A percentile compares a stretch with the other conserved stretches of the same genome.
Conservation (phyloP, 768 basidiomycete genomes). For the Naganishia friedmannii region DNA sequence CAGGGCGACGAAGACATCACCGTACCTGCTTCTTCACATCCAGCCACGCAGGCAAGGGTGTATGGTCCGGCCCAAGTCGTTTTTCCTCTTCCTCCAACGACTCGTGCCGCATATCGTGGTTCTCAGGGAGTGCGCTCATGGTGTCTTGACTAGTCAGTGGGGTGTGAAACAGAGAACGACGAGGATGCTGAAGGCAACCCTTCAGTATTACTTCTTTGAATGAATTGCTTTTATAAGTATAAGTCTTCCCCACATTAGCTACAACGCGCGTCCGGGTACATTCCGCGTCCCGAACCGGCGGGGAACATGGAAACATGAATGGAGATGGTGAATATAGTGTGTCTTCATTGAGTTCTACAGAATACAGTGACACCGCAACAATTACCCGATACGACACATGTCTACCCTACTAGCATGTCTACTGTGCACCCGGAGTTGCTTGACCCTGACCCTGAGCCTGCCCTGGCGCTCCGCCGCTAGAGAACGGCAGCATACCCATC, state of each 20-base stretch:
- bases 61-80: slow-evolving; percentile 27
- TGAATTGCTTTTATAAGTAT: background rate
- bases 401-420: background rate
- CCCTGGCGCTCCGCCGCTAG: background rate
- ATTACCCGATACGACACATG: background rate
- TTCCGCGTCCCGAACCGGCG: too few relatives aligned
- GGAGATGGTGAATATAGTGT: too few relatives aligned
- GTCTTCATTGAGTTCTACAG: background rate
- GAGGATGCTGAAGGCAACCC: background rate
- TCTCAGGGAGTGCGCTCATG: slow-evolving; percentile 15
- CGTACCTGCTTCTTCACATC: slow-evolving; percentile 34
- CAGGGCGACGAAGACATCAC: background rate
- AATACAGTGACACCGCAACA: background rate
- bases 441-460: slow-evolving; percentile 5
- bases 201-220: background rate
- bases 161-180: background rate
- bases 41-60: slow-evolving; percentile 29
- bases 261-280: too few relatives aligned
- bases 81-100: slow-evolving; percentile 30
- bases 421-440: background rate
- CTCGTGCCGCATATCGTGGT: slow-evolving; percentile 29
- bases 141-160: background rate
- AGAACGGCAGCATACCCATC: slow-evolving; percentile 33
- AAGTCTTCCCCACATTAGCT: too few relatives aligned
- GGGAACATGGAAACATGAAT: too few relatives aligned